Base-by-base conservation (phyloP, 768 basidiomycete species). In the Coprinopsis strossmayeri region DNA sequence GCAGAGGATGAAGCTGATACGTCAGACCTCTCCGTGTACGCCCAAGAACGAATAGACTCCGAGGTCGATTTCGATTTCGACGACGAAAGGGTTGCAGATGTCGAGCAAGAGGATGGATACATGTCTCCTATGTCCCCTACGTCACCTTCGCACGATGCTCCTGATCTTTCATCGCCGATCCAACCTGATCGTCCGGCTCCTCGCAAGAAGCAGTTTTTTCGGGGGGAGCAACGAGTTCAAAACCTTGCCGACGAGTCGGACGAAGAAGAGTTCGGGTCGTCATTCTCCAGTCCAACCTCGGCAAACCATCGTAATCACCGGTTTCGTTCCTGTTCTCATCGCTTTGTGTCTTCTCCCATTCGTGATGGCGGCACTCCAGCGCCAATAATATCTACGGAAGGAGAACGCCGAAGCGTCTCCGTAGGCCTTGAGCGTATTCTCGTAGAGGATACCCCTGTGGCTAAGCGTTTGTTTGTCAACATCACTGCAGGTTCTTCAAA, bases 41-140 rank as follows among this genome's bases (percentile, higher is more conserved):
- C 53, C 54, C 18, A 61, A 58, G 40, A 44, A 55, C 26, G 57
- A 63, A 53, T 50, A 49, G 15, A 67, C 64, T 5, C 67, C 49
- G 71, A 73, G 49, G 64, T 68, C 30, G 63, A 69, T 32, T 39
- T 71, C 18, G 66, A 73, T 51, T 32, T 56, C n/a, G 67, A 77
- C 50, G n/a, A 45, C 5, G 65, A 68, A 5, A 65, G 70, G 25
- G 53, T 71, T 39, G 71, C 78, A 45, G 58, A 55, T 9, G 78
- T 87, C 13, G 70, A 72, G 58, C 88, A 88, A 64, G 89, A 91
- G 59, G 87, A 87, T 52, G 88, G 89, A 13, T 91, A 91, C 63
- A 71, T 86, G 46, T 88, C 88, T n/a, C 87, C 87, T 13, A 66
- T 77, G 7, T 66, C 76, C 40, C 79, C 79, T 20, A 68, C 72